phyloP scores from a whole-genome alignment of 306 rosid species.

The Cotoneaster glaucophyllus region DNA sequence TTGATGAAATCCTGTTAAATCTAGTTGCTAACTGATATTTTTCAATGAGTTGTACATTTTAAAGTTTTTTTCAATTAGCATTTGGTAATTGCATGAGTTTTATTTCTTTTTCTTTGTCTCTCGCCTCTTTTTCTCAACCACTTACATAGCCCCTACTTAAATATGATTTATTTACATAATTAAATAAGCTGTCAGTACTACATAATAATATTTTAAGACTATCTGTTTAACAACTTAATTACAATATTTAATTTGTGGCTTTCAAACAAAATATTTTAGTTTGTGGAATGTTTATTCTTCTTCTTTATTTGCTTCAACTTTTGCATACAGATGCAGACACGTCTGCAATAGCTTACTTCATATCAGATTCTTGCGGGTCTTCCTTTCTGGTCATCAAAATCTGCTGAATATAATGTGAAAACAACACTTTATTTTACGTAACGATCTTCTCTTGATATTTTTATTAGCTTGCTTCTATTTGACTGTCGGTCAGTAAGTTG shows the following conservation, averaged over 20 bases:
- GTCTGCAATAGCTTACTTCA: not conserved
- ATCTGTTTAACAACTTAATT: not conserved
- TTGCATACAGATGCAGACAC: constrained; percentile 13
- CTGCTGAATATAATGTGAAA: not conserved
- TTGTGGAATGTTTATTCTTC: not conserved
- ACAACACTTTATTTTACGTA: not conserved
- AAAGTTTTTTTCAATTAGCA: not conserved
- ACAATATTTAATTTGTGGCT: not conserved
- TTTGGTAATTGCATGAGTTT: not conserved
- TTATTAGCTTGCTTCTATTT: not conserved
- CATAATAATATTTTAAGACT: not conserved
- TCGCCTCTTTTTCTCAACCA: not conserved
- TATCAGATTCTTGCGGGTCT: constrained; percentile 9
- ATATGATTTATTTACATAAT: not conserved
- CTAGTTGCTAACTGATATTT: not conserved
- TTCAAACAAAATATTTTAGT: not conserved
- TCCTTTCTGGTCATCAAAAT: not conserved
- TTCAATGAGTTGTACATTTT: not conserved
- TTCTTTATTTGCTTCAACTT: constrained; percentile 12
- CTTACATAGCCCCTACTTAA: not conserved
- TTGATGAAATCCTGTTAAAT: not conserved
- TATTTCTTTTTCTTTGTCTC: not conserved
- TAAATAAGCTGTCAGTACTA: not conserved
- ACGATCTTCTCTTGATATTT: constrained; percentile 13
- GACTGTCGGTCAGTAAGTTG: not conserved